phyloP scores from a whole-genome alignment of 331 rosid species.

The Malus hybrid region DNA sequence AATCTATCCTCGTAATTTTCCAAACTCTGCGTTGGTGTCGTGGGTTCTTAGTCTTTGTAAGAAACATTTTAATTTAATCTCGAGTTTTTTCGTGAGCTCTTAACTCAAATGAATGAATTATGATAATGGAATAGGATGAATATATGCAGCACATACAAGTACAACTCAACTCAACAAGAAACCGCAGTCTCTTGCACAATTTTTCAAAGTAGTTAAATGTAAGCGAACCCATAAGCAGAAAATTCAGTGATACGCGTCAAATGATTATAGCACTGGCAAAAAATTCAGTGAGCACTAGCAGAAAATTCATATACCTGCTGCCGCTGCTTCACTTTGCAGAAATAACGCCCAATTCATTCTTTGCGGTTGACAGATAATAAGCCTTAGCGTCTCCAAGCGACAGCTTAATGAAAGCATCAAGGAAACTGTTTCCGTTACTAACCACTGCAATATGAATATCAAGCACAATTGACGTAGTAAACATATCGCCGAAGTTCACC shows the following conservation, averaged over 20 bases:
- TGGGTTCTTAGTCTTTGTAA: not conserved
- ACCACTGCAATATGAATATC: not conserved
- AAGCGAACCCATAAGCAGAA: not conserved
- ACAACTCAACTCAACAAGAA: not conserved
- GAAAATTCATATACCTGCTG: conserved; percentile 35
- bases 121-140: not conserved
- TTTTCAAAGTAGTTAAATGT: not conserved
- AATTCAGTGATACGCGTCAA: no score
- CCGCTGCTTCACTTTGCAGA: conserved; percentile 68
- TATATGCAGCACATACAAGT: not conserved
- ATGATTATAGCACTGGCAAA: no score
- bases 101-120: not conserved
- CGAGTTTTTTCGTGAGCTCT: not conserved
- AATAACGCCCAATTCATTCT: conserved; percentile 86
- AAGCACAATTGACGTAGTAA: no score
- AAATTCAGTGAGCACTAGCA: not conserved
- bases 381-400: conserved; percentile 94
- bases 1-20: no score
- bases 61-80: not conserved
- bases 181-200: not conserved
- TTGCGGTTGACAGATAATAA: conserved; percentile 76
- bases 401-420: conserved; percentile 39
- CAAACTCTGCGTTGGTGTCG: not conserved
- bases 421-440: conserved; percentile 12
- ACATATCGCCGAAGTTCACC: not conserved